phyloP scores from a whole-genome alignment of 768 basidiomycete species.

The Tubosaeta brunneosetosa region DNA sequence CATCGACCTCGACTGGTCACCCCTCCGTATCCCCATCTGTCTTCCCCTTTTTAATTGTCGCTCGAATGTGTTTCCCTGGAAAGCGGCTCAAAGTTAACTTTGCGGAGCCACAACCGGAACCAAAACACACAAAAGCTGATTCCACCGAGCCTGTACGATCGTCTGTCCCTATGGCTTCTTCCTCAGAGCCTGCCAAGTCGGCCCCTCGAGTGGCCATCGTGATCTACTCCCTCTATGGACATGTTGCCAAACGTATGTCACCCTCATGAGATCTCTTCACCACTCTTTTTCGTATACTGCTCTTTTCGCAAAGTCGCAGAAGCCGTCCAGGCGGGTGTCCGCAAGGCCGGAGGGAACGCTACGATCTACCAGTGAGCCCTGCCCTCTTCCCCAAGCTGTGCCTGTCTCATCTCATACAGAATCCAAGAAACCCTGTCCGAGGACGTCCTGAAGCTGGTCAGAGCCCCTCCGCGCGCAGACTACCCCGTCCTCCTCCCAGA shows the following conservation, averaged over 20 bases:
- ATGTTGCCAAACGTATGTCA: constrained; percentile 41
- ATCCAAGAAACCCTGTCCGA: constrained; percentile 78
- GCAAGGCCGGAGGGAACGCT: constrained; percentile 38
- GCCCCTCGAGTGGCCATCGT: constrained; percentile 41
- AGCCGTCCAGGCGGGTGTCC: constrained; percentile 38
- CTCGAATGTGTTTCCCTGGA: constrained; percentile 37
- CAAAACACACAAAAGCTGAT: constrained; percentile 12
- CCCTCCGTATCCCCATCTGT: constrained; percentile 7
- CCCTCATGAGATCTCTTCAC: not conserved
- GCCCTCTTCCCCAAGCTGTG: not conserved
- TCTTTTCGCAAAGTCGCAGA: constrained; percentile 25
- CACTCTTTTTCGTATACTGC: not conserved
- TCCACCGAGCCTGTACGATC: not conserved
- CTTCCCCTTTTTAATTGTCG: not conserved
- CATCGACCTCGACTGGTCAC: not conserved
- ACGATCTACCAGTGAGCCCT: constrained; percentile 44
- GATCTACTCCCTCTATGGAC: constrained; percentile 50
- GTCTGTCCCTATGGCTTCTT: not conserved
- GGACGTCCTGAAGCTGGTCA: constrained; percentile 64
- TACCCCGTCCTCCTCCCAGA: constrained; percentile 40
- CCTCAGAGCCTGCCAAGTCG: constrained; percentile 8
- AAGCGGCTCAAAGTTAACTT: constrained; percentile 35
- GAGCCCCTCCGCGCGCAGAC: constrained; percentile 64
- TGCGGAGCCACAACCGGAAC: constrained; percentile 25
- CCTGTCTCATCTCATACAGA: constrained; percentile 30